phyloP scores from a whole-genome alignment of 768 basidiomycete genomes.

The Termitomyces sp. region DNA sequence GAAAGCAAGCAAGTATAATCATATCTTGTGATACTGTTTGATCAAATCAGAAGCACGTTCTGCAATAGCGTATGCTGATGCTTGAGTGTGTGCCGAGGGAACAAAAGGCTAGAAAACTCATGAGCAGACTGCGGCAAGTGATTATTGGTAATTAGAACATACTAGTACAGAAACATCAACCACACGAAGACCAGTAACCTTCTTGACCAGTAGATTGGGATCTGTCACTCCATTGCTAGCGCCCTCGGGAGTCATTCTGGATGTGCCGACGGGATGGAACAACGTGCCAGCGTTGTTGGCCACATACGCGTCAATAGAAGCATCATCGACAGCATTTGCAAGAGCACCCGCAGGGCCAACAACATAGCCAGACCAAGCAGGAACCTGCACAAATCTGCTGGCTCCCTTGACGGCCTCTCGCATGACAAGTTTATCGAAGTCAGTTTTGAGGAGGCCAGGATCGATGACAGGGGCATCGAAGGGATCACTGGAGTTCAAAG shows the following conservation, averaged over 20 bases:
- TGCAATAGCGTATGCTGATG: constrained; percentile 10
- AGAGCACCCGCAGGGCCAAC: constrained; percentile 4
- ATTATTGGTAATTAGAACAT: not conserved
- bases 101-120: constrained; percentile 10
- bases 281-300: constrained; percentile 11
- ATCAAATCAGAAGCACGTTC: constrained; percentile 14
- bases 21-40: constrained; percentile 3
- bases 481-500: constrained; percentile 32
- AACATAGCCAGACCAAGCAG: constrained; percentile 18
- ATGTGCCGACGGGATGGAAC: constrained; percentile 21
- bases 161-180: constrained; percentile 31
- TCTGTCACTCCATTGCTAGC: constrained; percentile 24
- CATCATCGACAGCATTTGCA: constrained; percentile 10
- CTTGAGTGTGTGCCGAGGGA: constrained; percentile 13
- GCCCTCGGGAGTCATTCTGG: constrained; percentile 21
- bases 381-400: constrained; percentile 9
- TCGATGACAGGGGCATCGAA: constrained; percentile 42
- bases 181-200: constrained; percentile 23
- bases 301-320: constrained; percentile 20
- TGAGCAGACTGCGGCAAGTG: not conserved
- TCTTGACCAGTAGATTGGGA: constrained; percentile 26
- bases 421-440: constrained; percentile 21
- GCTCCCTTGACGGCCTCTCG: constrained; percentile 16
- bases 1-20: not conserved
- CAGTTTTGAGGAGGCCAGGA: constrained; percentile 31